Percentiles rank a stretch among this genome's conserved stretches.
These are phyloP conservation scores for Physcomitrellopsis africana DNA, from an alignment of 225 moss, liverwort and hornwort genomes.

Conservation along the genomic window DNA sequence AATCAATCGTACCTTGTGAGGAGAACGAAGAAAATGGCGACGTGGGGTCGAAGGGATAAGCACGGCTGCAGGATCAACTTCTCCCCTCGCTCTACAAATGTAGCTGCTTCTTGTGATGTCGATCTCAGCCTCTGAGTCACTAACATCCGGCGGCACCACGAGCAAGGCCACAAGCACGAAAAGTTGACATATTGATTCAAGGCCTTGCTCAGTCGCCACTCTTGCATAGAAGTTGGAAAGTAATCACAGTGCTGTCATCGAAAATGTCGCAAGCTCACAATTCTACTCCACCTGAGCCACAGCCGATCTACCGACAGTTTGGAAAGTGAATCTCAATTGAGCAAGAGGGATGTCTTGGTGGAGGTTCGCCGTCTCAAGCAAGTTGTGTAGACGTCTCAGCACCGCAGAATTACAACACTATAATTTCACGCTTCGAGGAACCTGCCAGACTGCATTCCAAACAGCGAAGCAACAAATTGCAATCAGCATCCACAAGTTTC, in stretches of 20 bases:
- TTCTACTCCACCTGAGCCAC: not conserved
- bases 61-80: not conserved
- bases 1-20: slow-evolving; percentile 16
- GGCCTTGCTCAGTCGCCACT: slow-evolving; percentile 23
- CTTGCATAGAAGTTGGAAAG: not conserved
- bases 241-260: slow-evolving; percentile 12
- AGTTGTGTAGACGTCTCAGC: too few species aligned
- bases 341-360: not conserved
- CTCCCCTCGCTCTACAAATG: slow-evolving; percentile 26
- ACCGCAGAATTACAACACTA: too few species aligned
- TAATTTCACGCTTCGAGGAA: too few species aligned
- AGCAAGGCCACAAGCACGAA: not conserved
- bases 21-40: not conserved
- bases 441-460: too few species aligned
- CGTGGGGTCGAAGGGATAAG: too few species aligned
- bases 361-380: too few species aligned
- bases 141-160: not conserved
- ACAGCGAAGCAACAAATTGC: too few species aligned
- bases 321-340: not conserved
- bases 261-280: not conserved
- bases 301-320: not conserved
- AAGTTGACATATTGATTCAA: not conserved
- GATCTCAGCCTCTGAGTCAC: too few species aligned
- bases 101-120: not conserved
- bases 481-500: too few species aligned